phyloP scores from a whole-genome alignment of 108 stramenopile genomes.

The Pseudonitzschia pungens region DNA sequence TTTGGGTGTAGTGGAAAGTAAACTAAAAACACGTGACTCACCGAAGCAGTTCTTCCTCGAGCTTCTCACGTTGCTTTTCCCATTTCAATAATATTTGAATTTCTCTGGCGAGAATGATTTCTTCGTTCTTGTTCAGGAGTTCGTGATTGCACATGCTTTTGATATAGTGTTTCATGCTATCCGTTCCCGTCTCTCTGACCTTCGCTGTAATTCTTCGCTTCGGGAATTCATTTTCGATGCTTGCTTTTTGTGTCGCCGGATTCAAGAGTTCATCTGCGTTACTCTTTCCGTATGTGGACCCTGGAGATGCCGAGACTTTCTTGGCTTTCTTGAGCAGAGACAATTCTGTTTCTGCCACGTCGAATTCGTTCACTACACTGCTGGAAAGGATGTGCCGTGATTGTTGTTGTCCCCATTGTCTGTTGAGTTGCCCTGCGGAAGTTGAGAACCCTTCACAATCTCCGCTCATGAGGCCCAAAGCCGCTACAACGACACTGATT shows the following conservation, averaged over 20 bases:
- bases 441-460: slow-evolving; percentile 1
- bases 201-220: slow-evolving; percentile 60
- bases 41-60: slow-evolving; percentile 71
- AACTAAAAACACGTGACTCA: slow-evolving; percentile 15
- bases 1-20: too few relatives aligned
- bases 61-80: slow-evolving; percentile 67
- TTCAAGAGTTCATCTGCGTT: slow-evolving; percentile 1
- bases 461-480: neutral
- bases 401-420: neutral
- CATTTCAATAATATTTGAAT: slow-evolving; percentile 83
- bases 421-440: neutral
- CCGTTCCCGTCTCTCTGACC: slow-evolving; percentile 73
- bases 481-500: neutral
- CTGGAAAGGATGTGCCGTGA: neutral
- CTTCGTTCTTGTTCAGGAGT: slow-evolving; percentile 84
- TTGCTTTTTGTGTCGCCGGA: neutral
- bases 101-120: slow-evolving; percentile 81
- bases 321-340: neutral
- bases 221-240: slow-evolving; percentile 18
- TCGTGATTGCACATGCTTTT: slow-evolving; percentile 90
- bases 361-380: neutral
- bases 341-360: neutral
- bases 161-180: slow-evolving; percentile 81
- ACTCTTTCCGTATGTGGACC: neutral
- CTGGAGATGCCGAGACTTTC: neutral